A percentile compares a stretch with the other conserved stretches of the same genome.
phyloP scores from a whole-genome alignment of 306 rosid genomes.

The Biancaea sappan region DNA sequence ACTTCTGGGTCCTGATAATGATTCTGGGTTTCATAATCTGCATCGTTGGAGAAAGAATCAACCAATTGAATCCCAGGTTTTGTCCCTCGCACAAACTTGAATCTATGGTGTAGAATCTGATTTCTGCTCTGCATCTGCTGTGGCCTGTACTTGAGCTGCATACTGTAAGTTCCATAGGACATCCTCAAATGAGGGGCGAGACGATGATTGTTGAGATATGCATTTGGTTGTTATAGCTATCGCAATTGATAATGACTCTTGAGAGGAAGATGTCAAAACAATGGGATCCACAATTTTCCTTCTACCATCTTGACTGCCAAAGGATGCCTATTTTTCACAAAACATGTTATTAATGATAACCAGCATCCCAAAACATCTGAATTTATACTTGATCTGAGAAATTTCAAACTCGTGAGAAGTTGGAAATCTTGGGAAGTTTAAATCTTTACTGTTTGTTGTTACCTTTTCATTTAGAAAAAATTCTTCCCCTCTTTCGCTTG shows the following conservation, averaged over 20 bases:
- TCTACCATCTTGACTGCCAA: conserved; percentile 75
- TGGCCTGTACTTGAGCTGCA: conserved; percentile 89
- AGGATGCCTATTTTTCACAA: conserved; percentile 68
- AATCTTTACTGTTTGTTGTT: too few species aligned
- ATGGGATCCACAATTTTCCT: conserved; percentile 76
- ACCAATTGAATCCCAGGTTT: conserved; percentile 16
- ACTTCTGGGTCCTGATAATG: not conserved
- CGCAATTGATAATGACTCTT: conserved; percentile 75
- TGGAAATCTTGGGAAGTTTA: not conserved
- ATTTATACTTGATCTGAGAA: not conserved
- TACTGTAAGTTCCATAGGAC: conserved; percentile 81
- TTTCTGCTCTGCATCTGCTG: conserved; percentile 75
- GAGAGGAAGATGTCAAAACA: conserved; percentile 71
- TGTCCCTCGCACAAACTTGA: conserved; percentile 21
- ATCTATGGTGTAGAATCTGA: conserved; percentile 56
- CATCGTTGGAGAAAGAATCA: conserved; percentile 12
- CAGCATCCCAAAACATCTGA: not conserved
- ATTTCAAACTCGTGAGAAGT: not conserved
- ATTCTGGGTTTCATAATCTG: not conserved
- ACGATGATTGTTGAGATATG: conserved; percentile 56
- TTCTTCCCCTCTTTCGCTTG: conserved; percentile 61
- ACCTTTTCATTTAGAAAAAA: conserved; percentile 82
- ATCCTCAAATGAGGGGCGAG: conserved; percentile 83
- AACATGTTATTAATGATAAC: not conserved
- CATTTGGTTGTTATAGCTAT: conserved; percentile 75